phyloP scores from a whole-genome alignment of 257 asterid genomes.

The Solanum ahanhuiri region DNA sequence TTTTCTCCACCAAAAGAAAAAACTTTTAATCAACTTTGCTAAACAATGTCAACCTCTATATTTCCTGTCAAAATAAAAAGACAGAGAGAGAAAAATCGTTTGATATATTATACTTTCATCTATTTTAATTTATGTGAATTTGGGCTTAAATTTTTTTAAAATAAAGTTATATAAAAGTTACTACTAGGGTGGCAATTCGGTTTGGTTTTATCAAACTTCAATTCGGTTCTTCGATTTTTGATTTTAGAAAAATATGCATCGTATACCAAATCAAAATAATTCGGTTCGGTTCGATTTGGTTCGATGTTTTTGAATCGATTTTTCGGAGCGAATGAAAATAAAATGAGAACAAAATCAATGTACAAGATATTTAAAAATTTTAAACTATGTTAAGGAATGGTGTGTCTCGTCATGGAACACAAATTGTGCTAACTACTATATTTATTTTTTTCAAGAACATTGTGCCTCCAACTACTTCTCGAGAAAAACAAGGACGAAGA shows the following conservation, averaged over 20 bases:
- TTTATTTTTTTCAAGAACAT: background rate
- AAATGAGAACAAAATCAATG: background rate
- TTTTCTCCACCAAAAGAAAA: background rate
- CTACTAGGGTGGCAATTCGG: background rate
- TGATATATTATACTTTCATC: background rate
- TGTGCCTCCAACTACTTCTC: background rate
- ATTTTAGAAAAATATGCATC: background rate
- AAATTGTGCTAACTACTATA: background rate
- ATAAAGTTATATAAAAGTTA: background rate
- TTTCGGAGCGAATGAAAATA: background rate
- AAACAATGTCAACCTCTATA: background rate
- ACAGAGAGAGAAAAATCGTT: background rate
- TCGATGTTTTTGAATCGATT: no score
- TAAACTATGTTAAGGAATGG: background rate
- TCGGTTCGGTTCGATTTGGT: fast-evolving
- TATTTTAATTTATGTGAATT: background rate
- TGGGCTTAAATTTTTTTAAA: background rate
- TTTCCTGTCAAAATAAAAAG: background rate
- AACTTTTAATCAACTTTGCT: background rate
- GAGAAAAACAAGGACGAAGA: background rate
- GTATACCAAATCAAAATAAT: no score
- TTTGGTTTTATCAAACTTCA: background rate
- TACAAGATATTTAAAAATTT: no score
- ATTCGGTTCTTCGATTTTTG: fast-evolving
- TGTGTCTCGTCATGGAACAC: background rate